These are phyloP conservation scores for Boletus reticuloceps DNA, from an alignment of 768 basidiomycete genomes.

Conservation along the genomic window DNA sequence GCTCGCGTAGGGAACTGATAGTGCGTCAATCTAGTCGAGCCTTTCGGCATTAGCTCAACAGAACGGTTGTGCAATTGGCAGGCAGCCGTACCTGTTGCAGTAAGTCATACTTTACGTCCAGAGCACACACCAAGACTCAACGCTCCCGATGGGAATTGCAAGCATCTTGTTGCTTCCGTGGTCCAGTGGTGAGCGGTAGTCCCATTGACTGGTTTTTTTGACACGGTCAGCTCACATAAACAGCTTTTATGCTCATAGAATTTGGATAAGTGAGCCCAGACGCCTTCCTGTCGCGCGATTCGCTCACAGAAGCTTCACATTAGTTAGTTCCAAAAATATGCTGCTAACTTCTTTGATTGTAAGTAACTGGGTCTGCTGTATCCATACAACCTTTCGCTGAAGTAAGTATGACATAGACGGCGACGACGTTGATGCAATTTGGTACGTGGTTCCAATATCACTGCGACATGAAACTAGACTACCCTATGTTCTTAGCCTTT, in stretches of 20 bases:
- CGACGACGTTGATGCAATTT: constrained; percentile 2
- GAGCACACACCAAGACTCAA: too few species aligned
- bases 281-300: too few species aligned
- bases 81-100: neutral
- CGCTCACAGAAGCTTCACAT: neutral
- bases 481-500: neutral
- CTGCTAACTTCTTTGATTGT: constrained; percentile 6
- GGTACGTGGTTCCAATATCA: neutral
- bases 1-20: neutral
- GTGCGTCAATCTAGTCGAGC: neutral
- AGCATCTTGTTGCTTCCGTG: constrained; percentile 1
- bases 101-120: neutral
- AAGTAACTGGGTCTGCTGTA: neutral
- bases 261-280: constrained; percentile 12
- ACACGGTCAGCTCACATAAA: neutral
- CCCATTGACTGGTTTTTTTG: neutral
- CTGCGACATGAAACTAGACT: neutral
- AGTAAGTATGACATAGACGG: neutral
- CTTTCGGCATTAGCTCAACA: neutral
- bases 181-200: constrained; percentile 9
- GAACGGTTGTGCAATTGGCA: neutral
- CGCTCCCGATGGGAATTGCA: neutral
- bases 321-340: constrained; percentile 7
- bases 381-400: neutral
- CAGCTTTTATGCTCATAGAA: constrained; percentile 12